Evolutionary conservation across 2,329 filamentous ascomycete species (phyloP), one percentile per base, ranked within the genome.

Genomic region (Aspergillus sp.): DNA sequence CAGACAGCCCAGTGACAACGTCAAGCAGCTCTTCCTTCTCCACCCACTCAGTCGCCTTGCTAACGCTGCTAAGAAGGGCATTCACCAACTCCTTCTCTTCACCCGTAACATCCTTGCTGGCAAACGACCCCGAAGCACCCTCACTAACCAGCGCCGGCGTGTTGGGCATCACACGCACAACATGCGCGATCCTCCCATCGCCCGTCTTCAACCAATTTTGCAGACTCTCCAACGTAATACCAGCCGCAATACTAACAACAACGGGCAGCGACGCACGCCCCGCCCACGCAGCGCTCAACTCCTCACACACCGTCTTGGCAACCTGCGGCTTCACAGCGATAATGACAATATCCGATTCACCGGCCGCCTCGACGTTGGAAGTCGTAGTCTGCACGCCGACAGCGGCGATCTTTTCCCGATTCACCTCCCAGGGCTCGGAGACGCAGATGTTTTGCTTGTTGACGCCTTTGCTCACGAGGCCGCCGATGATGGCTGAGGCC

Each of bases 111-210:
- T 60, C 57, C 10, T 33, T 36, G 12, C 58, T 54, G 1, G 62
- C 56, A 39, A 56, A 58, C 8, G 56, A 48, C 12, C 62, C 62
- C 0, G 56, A 60, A 0, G 62, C 61, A n/a, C 62, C 62, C 52
- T 65, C 60, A 0, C 55, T 51, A 2, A 65, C 59, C 3, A 65
- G 47, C 5, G 62, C 62, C 2, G 62, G 62, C 1, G 62, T 65
- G 41, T 65, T 65, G 5, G 62, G 62, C 62, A 65, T 65, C 7
- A 65, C 62, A n/a, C 62, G 59, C 6, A 65, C 59, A 38, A 59
- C 52, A 41, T 61, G 61, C 6, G 57, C 52, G 1, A 43, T 44
- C 7, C 52, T 47, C 4, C 58, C 56, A 35, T 62, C 58, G 8
- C 38, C 37, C 0, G 57, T 60, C n/a, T 42, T 46, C 11, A 60